Evolutionary conservation across 1,139 yeast species (phyloP).

Genomic region (Saccharomyces uvarum): DNA sequence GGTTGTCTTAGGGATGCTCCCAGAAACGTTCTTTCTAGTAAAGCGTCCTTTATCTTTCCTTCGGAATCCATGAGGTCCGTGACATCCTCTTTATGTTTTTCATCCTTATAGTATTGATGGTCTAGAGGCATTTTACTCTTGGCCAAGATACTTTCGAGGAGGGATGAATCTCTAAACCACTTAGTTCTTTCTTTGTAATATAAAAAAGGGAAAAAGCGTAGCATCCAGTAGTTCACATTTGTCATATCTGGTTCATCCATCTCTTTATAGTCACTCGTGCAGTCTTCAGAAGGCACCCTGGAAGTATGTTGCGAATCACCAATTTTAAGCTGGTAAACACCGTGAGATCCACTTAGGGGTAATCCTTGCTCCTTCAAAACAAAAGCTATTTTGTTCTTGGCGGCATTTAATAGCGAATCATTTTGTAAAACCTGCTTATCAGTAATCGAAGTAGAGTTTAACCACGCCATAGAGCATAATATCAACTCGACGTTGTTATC

Average conservation of each 20-base stretch:
- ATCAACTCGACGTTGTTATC: slow-evolving; percentile 46
- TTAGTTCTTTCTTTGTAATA: slow-evolving; percentile 15
- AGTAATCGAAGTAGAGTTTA: slow-evolving; percentile 43
- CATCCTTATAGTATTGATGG: slow-evolving; percentile 2
- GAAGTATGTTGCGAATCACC: slow-evolving; percentile 5
- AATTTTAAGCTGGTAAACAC: slow-evolving; percentile 19
- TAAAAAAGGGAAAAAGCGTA: slow-evolving; percentile 63
- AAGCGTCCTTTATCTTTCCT: neutral
- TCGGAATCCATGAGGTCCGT: neutral
- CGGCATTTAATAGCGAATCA: slow-evolving; percentile 5
- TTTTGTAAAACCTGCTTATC: slow-evolving; percentile 12
- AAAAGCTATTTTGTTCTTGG: slow-evolving; percentile 10
- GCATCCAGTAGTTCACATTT: slow-evolving; percentile 57
- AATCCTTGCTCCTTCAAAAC: slow-evolving; percentile 13
- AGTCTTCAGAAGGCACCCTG: slow-evolving; percentile 9
- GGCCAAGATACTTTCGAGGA: slow-evolving; percentile 7
- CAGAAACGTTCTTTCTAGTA: slow-evolving; percentile 37
- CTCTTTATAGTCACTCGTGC: slow-evolving; percentile 17
- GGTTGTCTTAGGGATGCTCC: slow-evolving; percentile 18
- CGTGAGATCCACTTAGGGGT: slow-evolving; percentile 24
- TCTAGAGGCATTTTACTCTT: neutral
- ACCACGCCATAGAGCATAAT: slow-evolving; percentile 86
- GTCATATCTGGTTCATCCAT: slow-evolving; percentile 34
- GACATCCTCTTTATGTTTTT: slow-evolving; percentile 3
- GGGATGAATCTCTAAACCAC: slow-evolving; percentile 14